Conservation (phyloP, 768 basidiomycete genomes). For the Russula abietina region DNA sequence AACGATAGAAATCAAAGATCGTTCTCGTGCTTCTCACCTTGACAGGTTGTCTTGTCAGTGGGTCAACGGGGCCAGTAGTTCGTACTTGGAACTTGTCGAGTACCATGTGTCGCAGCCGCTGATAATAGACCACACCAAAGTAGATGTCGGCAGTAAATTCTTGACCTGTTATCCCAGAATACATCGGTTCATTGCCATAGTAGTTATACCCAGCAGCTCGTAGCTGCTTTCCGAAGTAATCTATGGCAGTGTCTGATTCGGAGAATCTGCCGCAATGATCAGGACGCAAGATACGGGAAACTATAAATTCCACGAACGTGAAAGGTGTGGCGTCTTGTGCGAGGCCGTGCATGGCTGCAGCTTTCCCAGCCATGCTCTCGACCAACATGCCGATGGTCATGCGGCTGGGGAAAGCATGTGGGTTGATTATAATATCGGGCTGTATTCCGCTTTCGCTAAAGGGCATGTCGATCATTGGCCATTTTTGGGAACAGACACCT, state of each 20-base stretch:
- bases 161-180: slow-evolving; percentile 97
- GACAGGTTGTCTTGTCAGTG: slow-evolving; percentile 92
- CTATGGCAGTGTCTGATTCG: slow-evolving; percentile 93
- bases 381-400: slow-evolving; percentile 99
- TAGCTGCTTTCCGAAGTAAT: slow-evolving; percentile 96
- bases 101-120: slow-evolving; percentile 98
- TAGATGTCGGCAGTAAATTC: slow-evolving; percentile 99
- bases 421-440: slow-evolving; percentile 99
- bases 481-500: slow-evolving; percentile 99
- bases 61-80: slow-evolving; percentile 96
- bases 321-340: slow-evolving; percentile 99
- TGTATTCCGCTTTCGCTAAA: slow-evolving; percentile 99
- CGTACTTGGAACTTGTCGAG: slow-evolving; percentile 99
- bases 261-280: slow-evolving; percentile 56
- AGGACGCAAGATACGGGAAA: slow-evolving; percentile 4
- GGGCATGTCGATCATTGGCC: slow-evolving; percentile 97
- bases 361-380: slow-evolving; percentile 99
- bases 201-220: slow-evolving; percentile 95
- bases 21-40: slow-evolving; percentile 42
- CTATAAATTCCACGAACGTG: slow-evolving; percentile 52
- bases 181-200: slow-evolving; percentile 99
- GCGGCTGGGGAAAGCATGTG: slow-evolving; percentile 97
- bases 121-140: slow-evolving; percentile 97
- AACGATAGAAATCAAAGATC: slow-evolving; percentile 9
- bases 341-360: slow-evolving; percentile 96